phyloP scores from a whole-genome alignment of 163 green algal species.

The Prototheca wickerhamii region DNA sequence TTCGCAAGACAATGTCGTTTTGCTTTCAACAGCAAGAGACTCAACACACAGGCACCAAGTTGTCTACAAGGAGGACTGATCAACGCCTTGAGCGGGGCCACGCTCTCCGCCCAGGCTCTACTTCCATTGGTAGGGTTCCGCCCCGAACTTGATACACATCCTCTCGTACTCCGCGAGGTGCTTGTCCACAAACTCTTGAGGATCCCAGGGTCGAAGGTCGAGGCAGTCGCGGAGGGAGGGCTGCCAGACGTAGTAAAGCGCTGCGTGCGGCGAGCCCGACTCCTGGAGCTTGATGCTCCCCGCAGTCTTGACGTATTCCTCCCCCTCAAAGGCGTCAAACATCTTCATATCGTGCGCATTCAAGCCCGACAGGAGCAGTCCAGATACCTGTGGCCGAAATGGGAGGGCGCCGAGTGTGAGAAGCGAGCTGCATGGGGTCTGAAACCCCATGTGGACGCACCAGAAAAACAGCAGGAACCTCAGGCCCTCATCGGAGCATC shows the following conservation, averaged over 20 bases:
- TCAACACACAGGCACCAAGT: no score
- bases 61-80: no score
- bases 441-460: no score
- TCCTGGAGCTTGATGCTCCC: not conserved
- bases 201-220: constrained; percentile 8
- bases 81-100: no score
- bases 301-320: constrained; percentile 27
- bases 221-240: not conserved
- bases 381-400: not conserved
- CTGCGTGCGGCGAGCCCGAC: not conserved
- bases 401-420: no score
- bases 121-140: not conserved
- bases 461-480: no score
- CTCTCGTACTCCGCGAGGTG: constrained; percentile 31
- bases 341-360: constrained; percentile 17
- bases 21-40: no score
- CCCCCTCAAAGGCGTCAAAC: constrained; percentile 31
- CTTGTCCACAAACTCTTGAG: constrained; percentile 19
- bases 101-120: no score
- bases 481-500: no score
- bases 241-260: constrained; percentile 2
- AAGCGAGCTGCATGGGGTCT: no score
- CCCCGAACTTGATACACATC: constrained; percentile 12
- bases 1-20: no score
- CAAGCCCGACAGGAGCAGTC: not conserved